A percentile compares a stretch with the other conserved stretches of the same genome.
Evolutionary conservation across 2,329 filamentous ascomycete genomes (phyloP).

Genomic region (Aspergillus novoparasiticus): DNA sequence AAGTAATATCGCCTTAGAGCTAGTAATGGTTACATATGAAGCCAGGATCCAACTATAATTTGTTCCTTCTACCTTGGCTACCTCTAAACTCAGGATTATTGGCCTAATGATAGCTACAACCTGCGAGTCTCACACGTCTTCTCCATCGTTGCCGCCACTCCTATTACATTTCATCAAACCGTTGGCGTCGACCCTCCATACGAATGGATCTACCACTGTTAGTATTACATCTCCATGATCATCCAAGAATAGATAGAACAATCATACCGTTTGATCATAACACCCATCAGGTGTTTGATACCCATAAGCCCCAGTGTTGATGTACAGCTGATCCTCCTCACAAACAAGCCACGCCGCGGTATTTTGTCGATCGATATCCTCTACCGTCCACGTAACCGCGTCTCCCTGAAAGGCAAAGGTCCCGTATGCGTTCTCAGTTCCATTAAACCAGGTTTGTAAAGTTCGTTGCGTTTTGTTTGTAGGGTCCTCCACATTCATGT

Average conservation of each 20-base stretch:
- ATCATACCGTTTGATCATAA: conserved; percentile 14
- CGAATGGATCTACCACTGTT: background rate
- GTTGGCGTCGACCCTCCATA: background rate
- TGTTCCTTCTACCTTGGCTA: background rate
- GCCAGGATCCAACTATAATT: background rate
- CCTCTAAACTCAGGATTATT: background rate
- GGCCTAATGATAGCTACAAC: too few relatives aligned
- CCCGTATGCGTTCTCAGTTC: conserved; percentile 14
- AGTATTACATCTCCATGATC: background rate
- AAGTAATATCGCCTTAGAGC: background rate
- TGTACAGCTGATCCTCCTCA: conserved; percentile 10
- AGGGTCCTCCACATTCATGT: conserved; percentile 15
- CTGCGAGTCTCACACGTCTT: too few relatives aligned
- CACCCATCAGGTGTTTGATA: conserved; percentile 14
- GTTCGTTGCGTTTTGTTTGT: conserved; percentile 13
- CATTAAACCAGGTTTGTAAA: conserved; percentile 15
- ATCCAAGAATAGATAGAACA: background rate
- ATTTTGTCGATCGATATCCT: conserved; percentile 14
- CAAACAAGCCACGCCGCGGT: conserved; percentile 15
- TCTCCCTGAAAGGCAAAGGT: conserved; percentile 15
- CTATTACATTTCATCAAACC: background rate
- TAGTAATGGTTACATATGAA: background rate
- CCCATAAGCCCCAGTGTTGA: conserved; percentile 15
- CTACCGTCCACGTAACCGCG: conserved; percentile 11
- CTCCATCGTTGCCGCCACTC: too few relatives aligned